phyloP scores from a whole-genome alignment of 1,139 yeast species.

The Suhomyces guaymorum region DNA sequence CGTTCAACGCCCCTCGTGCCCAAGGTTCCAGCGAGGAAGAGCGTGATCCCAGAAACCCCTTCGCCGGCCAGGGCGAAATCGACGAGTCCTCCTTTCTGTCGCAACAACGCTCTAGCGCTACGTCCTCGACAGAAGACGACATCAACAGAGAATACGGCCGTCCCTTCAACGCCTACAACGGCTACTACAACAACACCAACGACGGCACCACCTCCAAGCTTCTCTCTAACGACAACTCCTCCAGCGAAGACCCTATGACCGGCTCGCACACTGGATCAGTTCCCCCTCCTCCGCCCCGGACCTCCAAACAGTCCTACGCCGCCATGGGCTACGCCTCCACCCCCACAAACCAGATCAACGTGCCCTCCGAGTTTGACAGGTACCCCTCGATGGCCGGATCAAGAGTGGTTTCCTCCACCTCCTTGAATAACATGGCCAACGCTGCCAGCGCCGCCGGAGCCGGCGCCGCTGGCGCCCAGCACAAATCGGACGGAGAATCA shows the following conservation, averaged over 20 bases:
- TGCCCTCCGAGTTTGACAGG: conserved; percentile 60
- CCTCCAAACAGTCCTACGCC: conserved; percentile 5
- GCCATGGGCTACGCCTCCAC: conserved; percentile 7
- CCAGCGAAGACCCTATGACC: conserved; percentile 22
- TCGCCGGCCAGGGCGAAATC: conserved; percentile 17
- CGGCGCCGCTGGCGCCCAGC: conserved; percentile 18
- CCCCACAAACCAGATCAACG: conserved; percentile 23
- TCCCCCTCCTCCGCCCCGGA: conserved; percentile 9
- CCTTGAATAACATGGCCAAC: conserved; percentile 24
- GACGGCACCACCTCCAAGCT: conserved; percentile 44
- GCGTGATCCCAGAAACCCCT: conserved; percentile 13
- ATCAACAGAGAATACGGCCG: conserved; percentile 33
- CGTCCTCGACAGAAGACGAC: conserved; percentile 22
- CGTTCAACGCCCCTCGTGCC: conserved; percentile 30
- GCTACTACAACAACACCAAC: conserved; percentile 44
- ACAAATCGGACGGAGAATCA: conserved; percentile 16
- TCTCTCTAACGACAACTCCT: conserved; percentile 30
- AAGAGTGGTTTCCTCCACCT: conserved; percentile 47
- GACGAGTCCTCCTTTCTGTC: conserved; percentile 18
- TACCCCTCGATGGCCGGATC: conserved; percentile 56
- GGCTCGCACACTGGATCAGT: conserved; percentile 6
- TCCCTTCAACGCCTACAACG: conserved; percentile 46
- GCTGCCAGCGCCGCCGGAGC: conserved; percentile 21
- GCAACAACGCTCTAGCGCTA: conserved; percentile 16
- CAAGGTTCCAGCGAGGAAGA: conserved; percentile 16